Conservation (phyloP, 2,329 filamentous ascomycete species). For the Balansia obtecta region DNA sequence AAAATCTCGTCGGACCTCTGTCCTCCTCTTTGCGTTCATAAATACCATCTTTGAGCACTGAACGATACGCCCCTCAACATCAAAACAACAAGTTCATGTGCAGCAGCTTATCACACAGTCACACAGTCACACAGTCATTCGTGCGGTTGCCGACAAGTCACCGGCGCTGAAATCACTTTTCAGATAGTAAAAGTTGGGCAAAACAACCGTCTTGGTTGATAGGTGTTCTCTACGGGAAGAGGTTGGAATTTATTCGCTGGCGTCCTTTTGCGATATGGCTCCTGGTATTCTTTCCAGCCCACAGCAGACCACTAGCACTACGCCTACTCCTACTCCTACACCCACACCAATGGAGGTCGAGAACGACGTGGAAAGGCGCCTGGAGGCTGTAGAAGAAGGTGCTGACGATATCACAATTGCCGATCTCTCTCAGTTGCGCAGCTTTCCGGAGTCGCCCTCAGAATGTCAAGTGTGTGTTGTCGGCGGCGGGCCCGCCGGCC, state of each 20-base stretch:
- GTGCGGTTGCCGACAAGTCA: too few relatives aligned
- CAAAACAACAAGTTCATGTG: background rate
- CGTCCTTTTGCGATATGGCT: slow-evolving; percentile 3
- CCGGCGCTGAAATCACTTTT: too few relatives aligned
- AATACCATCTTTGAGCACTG: background rate
- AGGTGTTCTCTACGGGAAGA: background rate
- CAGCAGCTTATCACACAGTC: background rate
- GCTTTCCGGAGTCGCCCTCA: slow-evolving; percentile 32
- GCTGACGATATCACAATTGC: slow-evolving; percentile 26
- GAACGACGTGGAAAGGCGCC: slow-evolving; percentile 8
- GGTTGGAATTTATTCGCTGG: background rate
- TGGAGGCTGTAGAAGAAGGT: slow-evolving; percentile 11
- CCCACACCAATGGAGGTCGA: slow-evolving; percentile 5
- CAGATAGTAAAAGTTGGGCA: too few relatives aligned
- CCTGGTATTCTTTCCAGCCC: slow-evolving; percentile 6
- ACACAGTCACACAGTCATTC: too few relatives aligned
- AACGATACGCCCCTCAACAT: background rate
- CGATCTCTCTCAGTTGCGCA: slow-evolving; percentile 35
- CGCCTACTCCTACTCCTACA: background rate
- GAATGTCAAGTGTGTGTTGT: slow-evolving; percentile 39
- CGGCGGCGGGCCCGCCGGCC: slow-evolving; percentile 42
- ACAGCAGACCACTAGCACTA: background rate
- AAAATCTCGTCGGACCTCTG: background rate
- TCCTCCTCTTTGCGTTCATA: background rate
- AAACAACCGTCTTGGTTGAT: too few relatives aligned